phyloP scores from a whole-genome alignment of 345 rosid genomes.

The Gossypium ekmanianum region DNA sequence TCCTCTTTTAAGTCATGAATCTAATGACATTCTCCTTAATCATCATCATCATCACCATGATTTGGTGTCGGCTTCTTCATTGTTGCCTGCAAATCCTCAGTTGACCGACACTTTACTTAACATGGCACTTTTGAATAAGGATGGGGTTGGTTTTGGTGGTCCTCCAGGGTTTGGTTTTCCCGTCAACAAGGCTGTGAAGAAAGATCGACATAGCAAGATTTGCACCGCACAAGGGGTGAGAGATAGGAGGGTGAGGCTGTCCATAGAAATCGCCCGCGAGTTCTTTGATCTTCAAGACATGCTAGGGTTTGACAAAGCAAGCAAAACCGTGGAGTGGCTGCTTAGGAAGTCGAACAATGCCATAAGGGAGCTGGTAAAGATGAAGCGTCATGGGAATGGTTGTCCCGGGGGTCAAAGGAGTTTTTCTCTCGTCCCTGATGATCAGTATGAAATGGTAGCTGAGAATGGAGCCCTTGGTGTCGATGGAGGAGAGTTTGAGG shows the following conservation, averaged over 20 bases:
- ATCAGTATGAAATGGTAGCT: conserved; percentile 13
- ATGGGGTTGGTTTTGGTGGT: background rate
- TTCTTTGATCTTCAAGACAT: conserved; percentile 85
- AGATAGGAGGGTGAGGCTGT: conserved; percentile 83
- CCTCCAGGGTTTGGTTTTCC: conserved; percentile 1
- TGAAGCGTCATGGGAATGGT: conserved; percentile 9
- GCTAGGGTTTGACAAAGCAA: conserved; percentile 81
- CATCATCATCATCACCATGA: conserved; percentile 22
- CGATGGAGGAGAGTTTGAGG: conserved; percentile 5
- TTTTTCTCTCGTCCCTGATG: background rate
- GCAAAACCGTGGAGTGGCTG: conserved; percentile 84
- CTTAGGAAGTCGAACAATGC: conserved; percentile 53
- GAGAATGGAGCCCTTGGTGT: background rate
- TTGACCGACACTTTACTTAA: conserved; percentile 11
- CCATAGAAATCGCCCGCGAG: conserved; percentile 59
- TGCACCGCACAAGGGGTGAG: conserved; percentile 69
- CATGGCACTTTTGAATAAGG: conserved; percentile 16
- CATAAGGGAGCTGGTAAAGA: conserved; percentile 40
- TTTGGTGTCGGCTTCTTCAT: conserved; percentile 15
- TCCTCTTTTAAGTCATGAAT: conserved; percentile 15
- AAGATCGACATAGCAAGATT: conserved; percentile 76
- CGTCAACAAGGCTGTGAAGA: conserved; percentile 39
- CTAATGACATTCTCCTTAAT: conserved; percentile 3
- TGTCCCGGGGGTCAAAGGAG: background rate
- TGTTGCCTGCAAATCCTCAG: conserved; percentile 16